These are phyloP conservation scores for Cyclotella baltica DNA, from an alignment of 108 stramenopile genomes.

Conservation along the genomic window DNA sequence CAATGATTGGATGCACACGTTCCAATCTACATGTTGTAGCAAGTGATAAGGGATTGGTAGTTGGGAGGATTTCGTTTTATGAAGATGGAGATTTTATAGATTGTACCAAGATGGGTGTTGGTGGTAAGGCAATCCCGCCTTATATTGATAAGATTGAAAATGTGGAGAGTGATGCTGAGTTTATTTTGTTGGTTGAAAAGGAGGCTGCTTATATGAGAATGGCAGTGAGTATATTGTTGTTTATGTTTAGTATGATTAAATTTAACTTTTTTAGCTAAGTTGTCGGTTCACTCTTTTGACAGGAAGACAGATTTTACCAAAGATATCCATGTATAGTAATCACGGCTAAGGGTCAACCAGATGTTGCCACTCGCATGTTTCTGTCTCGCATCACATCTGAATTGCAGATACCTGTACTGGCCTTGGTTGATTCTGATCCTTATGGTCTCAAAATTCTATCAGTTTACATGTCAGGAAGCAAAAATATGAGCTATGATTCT, in stretches of 20 bases:
- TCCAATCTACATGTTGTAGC: constrained; percentile 97
- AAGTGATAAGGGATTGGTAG: constrained; percentile 96
- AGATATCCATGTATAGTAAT: constrained; percentile 98
- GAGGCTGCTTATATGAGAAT: constrained; percentile 99
- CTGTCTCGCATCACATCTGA: constrained; percentile 80
- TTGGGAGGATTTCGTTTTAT: constrained; percentile 87
- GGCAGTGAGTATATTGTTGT: constrained; percentile 62
- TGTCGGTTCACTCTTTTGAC: constrained; percentile 8
- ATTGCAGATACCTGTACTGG: constrained; percentile 95
- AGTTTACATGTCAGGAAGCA: constrained; percentile 93
- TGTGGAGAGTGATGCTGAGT: constrained; percentile 93
- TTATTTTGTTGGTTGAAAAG: constrained; percentile 97
- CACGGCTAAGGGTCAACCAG: constrained; percentile 98
- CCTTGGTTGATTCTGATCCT: constrained; percentile 96
- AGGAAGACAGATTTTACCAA: constrained; percentile 97
- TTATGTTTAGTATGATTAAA: neutral
- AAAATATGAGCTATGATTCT: constrained; percentile 97
- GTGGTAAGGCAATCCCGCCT: constrained; percentile 98
- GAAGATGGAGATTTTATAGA: constrained; percentile 98
- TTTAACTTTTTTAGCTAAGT: neutral
- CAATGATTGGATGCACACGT: constrained; percentile 97
- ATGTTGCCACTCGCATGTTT: constrained; percentile 89
- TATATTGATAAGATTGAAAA: constrained; percentile 96
- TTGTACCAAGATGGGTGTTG: constrained; percentile 93
- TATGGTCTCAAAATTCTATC: constrained; percentile 98